These are phyloP conservation scores for Phytophthora hibernalis DNA, from an alignment of 352 stramenopile species.

Conservation along the genomic window DNA sequence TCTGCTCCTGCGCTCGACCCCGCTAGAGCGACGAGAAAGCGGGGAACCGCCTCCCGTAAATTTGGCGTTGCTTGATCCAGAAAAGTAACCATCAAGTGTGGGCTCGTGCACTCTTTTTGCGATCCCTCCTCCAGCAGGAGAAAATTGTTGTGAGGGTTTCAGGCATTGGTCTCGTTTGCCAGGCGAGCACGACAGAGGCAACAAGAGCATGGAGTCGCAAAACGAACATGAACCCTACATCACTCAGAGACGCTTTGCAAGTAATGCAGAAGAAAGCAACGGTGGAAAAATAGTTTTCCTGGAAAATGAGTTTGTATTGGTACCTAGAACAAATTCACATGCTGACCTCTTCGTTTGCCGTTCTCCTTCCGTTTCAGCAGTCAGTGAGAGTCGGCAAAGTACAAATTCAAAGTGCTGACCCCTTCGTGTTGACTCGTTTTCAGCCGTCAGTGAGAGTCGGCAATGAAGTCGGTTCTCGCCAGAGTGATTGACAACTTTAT, in stretches of 20 bases:
- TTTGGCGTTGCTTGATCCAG: constrained; percentile 22
- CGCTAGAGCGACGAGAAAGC: constrained; percentile 19
- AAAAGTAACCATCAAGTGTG: constrained; percentile 18
- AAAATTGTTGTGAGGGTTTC: constrained; percentile 33
- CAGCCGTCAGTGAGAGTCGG: background rate
- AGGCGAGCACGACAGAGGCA: background rate
- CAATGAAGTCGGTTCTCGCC: constrained; percentile 9
- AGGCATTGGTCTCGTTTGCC: background rate
- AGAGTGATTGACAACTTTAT: constrained; percentile 14
- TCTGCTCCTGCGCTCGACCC: background rate
- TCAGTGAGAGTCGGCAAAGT: too few relatives aligned
- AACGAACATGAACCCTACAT: constrained; percentile 1
- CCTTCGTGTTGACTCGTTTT: too few relatives aligned
- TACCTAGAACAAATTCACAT: too few relatives aligned
- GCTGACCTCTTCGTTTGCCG: too few relatives aligned
- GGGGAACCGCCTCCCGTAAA: constrained; percentile 26
- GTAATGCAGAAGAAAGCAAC: constrained; percentile 18
- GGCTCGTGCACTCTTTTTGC: background rate
- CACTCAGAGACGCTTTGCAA: constrained; percentile 11
- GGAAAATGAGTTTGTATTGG: background rate
- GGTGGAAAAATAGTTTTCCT: constrained; percentile 9
- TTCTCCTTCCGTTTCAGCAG: too few relatives aligned
- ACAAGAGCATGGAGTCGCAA: background rate
- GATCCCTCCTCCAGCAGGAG: constrained; percentile 9
- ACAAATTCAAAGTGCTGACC: background rate